Evolutionary conservation across 2,329 filamentous ascomycete genomes (phyloP), one percentile per base, ranked within the genome.

Genomic region (Drechslera avenae): DNA sequence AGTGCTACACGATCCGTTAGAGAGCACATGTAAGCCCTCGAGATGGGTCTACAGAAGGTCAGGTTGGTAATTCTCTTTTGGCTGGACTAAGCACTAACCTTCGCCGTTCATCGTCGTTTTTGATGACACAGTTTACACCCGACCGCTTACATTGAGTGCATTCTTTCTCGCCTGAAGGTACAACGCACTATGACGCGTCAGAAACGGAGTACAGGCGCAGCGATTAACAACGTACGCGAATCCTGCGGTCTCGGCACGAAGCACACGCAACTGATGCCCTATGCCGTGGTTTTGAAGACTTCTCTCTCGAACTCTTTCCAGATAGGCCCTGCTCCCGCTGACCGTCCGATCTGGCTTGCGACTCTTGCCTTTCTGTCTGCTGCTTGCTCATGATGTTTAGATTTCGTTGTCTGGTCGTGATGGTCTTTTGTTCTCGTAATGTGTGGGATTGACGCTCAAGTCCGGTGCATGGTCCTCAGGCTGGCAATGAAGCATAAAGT

Each of bases 1-100:
- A 83, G 57, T 6, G 75, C 71, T 35, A 83, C 81, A 4, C 81
- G 76, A 18, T 81, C 79, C n/a, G 80, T 81, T 9, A 84, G 71
- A 1, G 80, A 83, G 33, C 78, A 79, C 76, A 83, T 82, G 66
- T 83, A 84, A 45, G 81, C 81, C 63, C 82, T 80, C 16, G 81
- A 83, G 28, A 83, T 82, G 6, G 81, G 81, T 31, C 81, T 83
- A 36, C 23, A 43, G 28, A 46, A 31, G 9, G 56, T 62, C 45
- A 46, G 51, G 17, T 13, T 18, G n/a, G n/a, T n/a, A 23, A 14
- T 26, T 2, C 21, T 2, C 17, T n/a, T 12, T 7, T 3, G 12
- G n/a, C 32, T 13, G 6, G 16, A 37, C 18, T 6, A 13, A 4
- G 4, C 12, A 39, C 21, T 3, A n/a, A 82, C 81, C 80, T 73